phyloP scores from a whole-genome alignment of 495 filamentous ascomycete genomes.

The Penicillium arizonense region DNA sequence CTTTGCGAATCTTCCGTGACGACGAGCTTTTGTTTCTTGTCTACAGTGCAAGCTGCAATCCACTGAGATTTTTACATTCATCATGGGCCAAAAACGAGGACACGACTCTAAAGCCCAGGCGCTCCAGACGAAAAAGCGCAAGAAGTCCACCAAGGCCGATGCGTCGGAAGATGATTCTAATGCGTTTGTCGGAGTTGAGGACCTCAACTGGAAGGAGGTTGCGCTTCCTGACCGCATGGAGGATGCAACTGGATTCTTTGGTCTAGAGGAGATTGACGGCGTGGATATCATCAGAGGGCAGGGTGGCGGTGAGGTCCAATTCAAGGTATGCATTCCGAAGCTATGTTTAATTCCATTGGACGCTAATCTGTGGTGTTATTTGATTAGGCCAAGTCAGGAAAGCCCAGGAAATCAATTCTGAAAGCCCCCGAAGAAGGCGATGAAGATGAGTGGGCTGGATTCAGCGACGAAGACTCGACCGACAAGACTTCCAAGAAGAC shows the following conservation, averaged over 20 bases:
- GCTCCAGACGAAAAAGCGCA: conserved; percentile 46
- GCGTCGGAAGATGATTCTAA: conserved; percentile 19
- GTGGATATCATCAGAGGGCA: conserved; percentile 68
- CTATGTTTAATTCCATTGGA: not conserved
- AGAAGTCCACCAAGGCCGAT: conserved; percentile 40
- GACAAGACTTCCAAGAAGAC: conserved; percentile 14
- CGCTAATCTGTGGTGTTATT: not conserved
- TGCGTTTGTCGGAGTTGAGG: conserved; percentile 50
- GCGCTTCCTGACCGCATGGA: conserved; percentile 81
- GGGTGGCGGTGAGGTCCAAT: conserved; percentile 36
- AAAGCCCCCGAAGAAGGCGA: conserved; percentile 23
- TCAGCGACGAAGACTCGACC: conserved; percentile 43
- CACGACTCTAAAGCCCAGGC: conserved; percentile 38
- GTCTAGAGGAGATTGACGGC: conserved; percentile 87
- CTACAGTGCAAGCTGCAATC: conserved; percentile 1
- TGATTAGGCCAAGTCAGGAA: conserved; percentile 34
- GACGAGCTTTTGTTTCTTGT: conserved; percentile 8
- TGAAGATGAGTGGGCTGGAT: conserved; percentile 58
- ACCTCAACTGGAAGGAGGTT: conserved; percentile 79
- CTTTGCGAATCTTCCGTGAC: conserved; percentile 16
- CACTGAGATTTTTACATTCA: not conserved
- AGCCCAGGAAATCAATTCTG: conserved; percentile 36
- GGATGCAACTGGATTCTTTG: conserved; percentile 92
- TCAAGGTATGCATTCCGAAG: conserved; percentile 40
- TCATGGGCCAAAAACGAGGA: conserved; percentile 49